Conservation (phyloP, 345 rosid genomes). For the Raphanus sativus region DNA sequence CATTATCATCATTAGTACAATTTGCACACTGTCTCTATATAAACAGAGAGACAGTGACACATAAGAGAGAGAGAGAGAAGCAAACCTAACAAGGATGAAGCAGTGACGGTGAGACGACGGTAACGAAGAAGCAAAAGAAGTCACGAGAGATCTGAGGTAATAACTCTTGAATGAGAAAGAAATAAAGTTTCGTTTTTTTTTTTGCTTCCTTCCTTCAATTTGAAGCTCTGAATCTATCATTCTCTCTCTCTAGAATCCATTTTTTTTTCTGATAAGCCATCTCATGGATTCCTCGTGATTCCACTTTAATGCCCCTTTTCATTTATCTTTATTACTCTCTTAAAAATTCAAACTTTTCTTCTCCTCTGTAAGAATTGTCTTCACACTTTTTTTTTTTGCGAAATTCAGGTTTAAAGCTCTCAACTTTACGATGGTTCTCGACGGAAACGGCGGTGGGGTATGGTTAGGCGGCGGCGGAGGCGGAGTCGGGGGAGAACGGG, state of each 20-base stretch:
- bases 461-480: conserved; percentile 62
- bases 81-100: conserved; percentile 22
- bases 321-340: not conserved
- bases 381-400: not conserved
- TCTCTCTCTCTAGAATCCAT: conserved; percentile 32
- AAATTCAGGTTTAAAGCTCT: conserved; percentile 11
- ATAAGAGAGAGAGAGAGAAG: conserved; percentile 16
- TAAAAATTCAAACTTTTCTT: conserved; percentile 29
- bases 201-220: not conserved
- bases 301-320: conserved; percentile 35
- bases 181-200: not conserved
- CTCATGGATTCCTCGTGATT: conserved; percentile 41
- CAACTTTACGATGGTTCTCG: conserved; percentile 53
- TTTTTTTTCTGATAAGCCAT: conserved; percentile 23
- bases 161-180: conserved; percentile 11
- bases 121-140: conserved; percentile 23
- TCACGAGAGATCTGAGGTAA: conserved; percentile 43
- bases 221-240: conserved; percentile 34
- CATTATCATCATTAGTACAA: not conserved
- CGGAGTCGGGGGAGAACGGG: conserved; percentile 29
- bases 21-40: conserved; percentile 17
- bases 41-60: conserved; percentile 28
- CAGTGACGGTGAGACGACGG: conserved; percentile 37
- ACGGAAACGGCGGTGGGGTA: conserved; percentile 49
- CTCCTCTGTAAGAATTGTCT: conserved; percentile 13